Evolutionary conservation across 352 stramenopile species (phyloP).

Genomic region (Hyaloperonospora brassicae): DNA sequence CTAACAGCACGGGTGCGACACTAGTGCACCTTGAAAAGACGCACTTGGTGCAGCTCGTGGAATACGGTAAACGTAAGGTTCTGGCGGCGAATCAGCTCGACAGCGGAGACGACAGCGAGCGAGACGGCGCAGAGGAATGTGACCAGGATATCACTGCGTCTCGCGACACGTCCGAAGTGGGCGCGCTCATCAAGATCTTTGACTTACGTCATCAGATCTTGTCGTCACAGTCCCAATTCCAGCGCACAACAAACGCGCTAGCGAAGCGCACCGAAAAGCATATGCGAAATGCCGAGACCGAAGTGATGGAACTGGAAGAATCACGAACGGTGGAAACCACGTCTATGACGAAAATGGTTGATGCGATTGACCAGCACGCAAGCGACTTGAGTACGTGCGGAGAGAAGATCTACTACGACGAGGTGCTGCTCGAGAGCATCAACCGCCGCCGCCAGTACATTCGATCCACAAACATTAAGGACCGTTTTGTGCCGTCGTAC

Average conservation of each 20-base stretch:
- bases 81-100: constrained; percentile 25
- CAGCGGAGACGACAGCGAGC: constrained; percentile 21
- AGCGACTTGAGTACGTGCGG: constrained; percentile 45
- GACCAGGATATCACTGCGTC: constrained; percentile 13
- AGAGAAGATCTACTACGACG: constrained; percentile 44
- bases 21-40: constrained; percentile 72
- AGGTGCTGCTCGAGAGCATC: constrained; percentile 58
- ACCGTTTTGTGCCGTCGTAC: constrained; percentile 62
- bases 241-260: constrained; percentile 46
- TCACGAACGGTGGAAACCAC: constrained; percentile 31
- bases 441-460: constrained; percentile 58
- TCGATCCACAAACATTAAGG: constrained; percentile 49
- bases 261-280: constrained; percentile 50
- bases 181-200: constrained; percentile 61
- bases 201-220: constrained; percentile 70
- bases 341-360: constrained; percentile 41
- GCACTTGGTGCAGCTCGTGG: constrained; percentile 50
- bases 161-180: constrained; percentile 44
- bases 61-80: constrained; percentile 50
- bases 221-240: constrained; percentile 55
- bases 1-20: constrained; percentile 64
- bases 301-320: constrained; percentile 59
- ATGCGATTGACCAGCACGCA: constrained; percentile 49
- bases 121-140: constrained; percentile 11
- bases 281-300: constrained; percentile 39